A percentile compares a stretch with the other conserved stretches of the same genome.
Evolutionary conservation across 2,329 filamentous ascomycete species (phyloP).

Genomic region (Neofusicoccum cordaticola): DNA sequence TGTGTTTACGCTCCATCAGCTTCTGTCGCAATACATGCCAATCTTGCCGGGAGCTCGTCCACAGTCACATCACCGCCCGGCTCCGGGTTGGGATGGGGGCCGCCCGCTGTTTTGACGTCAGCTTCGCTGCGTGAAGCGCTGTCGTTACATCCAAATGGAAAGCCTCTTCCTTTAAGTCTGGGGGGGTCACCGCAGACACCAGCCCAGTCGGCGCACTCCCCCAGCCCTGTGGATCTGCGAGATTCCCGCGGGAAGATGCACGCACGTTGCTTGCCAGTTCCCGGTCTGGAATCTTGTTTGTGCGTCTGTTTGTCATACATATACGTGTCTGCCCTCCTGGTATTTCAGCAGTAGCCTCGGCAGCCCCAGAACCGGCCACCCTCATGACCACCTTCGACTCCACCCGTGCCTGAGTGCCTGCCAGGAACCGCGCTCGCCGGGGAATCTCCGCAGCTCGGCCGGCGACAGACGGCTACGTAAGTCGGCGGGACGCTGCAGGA

Average conservation of each 20-base stretch:
- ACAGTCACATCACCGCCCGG: constrained; percentile 17
- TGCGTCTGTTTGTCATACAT: constrained; percentile 14
- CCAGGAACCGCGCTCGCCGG: neutral
- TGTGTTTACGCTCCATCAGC: constrained; percentile 2
- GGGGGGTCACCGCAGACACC: constrained; percentile 3
- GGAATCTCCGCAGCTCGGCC: neutral
- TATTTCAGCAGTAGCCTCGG: constrained; percentile 3
- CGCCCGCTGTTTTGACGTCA: constrained; percentile 28
- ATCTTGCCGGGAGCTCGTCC: neutral
- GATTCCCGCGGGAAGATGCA: constrained; percentile 17
- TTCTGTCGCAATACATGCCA: neutral
- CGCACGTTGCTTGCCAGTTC: constrained; percentile 16
- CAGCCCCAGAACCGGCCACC: neutral
- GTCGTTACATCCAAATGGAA: constrained; percentile 31
- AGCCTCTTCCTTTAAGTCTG: constrained; percentile 21
- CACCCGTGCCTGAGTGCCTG: neutral
- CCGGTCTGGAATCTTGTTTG: constrained; percentile 12
- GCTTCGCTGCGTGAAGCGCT: constrained; percentile 29
- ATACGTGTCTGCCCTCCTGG: constrained; percentile 1
- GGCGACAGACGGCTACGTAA: neutral
- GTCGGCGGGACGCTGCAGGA: constrained; percentile 7
- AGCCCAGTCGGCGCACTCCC: neutral
- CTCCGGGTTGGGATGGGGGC: constrained; percentile 8
- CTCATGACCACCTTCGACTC: neutral
- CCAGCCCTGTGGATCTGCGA: constrained; percentile 18